Evolutionary conservation across 2,329 filamentous ascomycete genomes (phyloP).

Genomic region (Beauveria pseudobassiana): DNA sequence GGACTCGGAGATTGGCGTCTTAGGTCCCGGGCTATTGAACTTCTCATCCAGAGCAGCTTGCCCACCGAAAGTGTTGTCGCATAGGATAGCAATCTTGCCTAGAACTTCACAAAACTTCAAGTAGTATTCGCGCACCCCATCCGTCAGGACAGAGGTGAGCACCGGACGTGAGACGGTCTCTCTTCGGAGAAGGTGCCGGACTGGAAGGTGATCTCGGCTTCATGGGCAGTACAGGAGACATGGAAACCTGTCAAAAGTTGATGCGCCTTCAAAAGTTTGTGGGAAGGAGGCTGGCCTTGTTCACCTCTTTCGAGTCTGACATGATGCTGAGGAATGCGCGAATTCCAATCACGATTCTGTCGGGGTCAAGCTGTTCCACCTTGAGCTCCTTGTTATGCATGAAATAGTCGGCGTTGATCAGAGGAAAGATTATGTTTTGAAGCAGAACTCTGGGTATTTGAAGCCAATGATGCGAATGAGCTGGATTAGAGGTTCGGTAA

Average conservation of each 20-base stretch:
- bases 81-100: conserved; percentile 91
- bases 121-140: conserved; percentile 78
- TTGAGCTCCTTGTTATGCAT: conserved; percentile 66
- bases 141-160: conserved; percentile 56
- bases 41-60: conserved; percentile 95
- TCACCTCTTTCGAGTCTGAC: conserved; percentile 84
- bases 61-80: conserved; percentile 93
- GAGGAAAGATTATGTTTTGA: conserved; percentile 88
- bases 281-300: conserved; percentile 73
- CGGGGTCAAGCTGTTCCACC: conserved; percentile 89
- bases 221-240: conserved; percentile 43
- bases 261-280: conserved; percentile 45
- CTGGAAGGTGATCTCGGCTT: conserved; percentile 21
- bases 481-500: conserved; percentile 85
- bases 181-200: conserved; percentile 29
- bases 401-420: conserved; percentile 91
- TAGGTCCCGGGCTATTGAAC: conserved; percentile 77
- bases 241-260: conserved; percentile 35
- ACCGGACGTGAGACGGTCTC: conserved; percentile 62
- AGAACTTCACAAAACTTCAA: conserved; percentile 88
- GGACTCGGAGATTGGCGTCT: conserved; percentile 89
- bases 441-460: conserved; percentile 89
- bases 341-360: conserved; percentile 96
- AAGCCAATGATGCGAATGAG: conserved; percentile 91
- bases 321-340: conserved; percentile 89